phyloP scores from a whole-genome alignment of 176 grass and related monocot species.

The Eragrostis curvula region DNA sequence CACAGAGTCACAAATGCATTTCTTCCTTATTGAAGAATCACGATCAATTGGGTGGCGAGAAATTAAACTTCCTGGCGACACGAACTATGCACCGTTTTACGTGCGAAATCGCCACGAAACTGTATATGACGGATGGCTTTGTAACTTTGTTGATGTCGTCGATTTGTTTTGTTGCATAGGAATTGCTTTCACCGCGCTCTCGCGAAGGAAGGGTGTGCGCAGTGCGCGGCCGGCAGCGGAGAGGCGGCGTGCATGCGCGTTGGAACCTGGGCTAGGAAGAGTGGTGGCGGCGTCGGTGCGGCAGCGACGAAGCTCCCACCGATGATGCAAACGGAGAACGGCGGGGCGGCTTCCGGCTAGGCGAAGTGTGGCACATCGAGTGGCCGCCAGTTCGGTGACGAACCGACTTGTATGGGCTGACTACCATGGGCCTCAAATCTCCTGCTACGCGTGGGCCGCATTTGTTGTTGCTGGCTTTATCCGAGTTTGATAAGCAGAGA shows the following conservation, averaged over 20 bases:
- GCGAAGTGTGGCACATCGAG: too few relatives aligned
- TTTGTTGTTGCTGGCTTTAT: neutral
- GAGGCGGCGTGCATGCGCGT: neutral
- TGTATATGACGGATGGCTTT: too few relatives aligned
- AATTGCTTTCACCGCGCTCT: neutral
- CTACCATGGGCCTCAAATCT: too few relatives aligned
- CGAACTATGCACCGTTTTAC: neutral
- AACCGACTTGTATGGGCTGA: too few relatives aligned
- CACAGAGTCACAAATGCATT: neutral
- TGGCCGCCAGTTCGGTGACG: too few relatives aligned
- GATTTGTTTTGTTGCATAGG: neutral
- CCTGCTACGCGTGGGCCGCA: too few relatives aligned
- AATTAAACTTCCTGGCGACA: neutral
- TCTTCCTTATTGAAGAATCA: too few relatives aligned
- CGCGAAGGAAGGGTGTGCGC: neutral
- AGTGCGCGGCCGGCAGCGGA: neutral
- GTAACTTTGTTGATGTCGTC: neutral
- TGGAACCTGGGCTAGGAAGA: neutral
- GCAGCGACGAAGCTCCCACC: neutral
- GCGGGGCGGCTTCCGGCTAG: too few relatives aligned
- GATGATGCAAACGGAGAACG: too few relatives aligned
- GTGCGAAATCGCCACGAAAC: neutral
- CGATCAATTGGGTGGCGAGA: too few relatives aligned
- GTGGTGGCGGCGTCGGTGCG: neutral
- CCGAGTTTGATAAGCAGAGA: too few relatives aligned